A percentile compares a stretch with the other conserved stretches of the same genome.
Evolutionary conservation across 768 basidiomycete genomes (phyloP).

Genomic region (Lanmaoa rubissima): DNA sequence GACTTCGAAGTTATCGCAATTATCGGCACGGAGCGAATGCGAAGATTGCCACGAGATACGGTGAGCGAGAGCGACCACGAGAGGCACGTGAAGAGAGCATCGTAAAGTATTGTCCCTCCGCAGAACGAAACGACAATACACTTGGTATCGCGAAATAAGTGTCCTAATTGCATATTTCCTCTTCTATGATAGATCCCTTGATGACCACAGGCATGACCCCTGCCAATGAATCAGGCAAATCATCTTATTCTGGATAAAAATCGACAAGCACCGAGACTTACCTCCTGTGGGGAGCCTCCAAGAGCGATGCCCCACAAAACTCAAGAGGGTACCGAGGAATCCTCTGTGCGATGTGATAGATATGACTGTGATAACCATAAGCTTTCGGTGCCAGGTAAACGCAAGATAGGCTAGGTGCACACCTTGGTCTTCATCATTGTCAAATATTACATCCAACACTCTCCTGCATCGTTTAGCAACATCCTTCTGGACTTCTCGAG

Average conservation of each 20-base stretch:
- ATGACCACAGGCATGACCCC: constrained; percentile 12
- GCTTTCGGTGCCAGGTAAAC: neutral
- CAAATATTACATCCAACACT: constrained; percentile 55
- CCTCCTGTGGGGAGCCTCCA: constrained; percentile 59
- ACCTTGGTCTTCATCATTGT: constrained; percentile 42
- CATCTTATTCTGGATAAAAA: neutral
- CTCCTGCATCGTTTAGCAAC: constrained; percentile 42
- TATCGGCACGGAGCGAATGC: neutral
- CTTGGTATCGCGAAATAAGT: neutral
- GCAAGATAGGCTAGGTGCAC: constrained; percentile 19
- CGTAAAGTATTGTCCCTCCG: neutral
- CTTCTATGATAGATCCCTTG: neutral
- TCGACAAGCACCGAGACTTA: constrained; percentile 26
- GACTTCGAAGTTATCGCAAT: neutral
- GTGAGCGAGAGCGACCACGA: neutral
- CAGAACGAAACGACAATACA: neutral
- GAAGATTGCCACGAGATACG: neutral
- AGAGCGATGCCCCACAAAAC: constrained; percentile 37
- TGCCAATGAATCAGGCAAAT: neutral
- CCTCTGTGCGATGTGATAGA: constrained; percentile 63
- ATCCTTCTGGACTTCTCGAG: neutral
- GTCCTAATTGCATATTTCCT: neutral
- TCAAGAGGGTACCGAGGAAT: constrained; percentile 53
- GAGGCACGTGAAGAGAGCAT: neutral
- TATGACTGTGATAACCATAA: constrained; percentile 39